Evolutionary conservation across 1,284 basidiomycete species (phyloP).

Genomic region (Erythrobasidium hasegawianum): DNA sequence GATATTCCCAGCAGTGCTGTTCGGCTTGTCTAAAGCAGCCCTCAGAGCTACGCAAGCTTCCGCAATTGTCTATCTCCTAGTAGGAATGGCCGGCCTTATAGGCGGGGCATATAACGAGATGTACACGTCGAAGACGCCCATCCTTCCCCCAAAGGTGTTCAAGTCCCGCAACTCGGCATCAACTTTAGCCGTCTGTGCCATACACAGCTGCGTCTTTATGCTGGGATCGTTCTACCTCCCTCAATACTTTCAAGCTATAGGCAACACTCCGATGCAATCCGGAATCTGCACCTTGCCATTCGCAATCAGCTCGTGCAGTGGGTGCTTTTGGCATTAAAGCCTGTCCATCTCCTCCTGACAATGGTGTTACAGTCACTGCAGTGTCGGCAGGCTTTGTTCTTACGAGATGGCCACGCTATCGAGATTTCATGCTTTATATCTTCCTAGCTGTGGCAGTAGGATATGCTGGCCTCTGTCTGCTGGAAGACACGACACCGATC

Average conservation of each 20-base stretch:
- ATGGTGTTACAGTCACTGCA: conserved; percentile 6
- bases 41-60: not conserved
- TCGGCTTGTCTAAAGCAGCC: conserved; percentile 7
- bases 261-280: conserved; percentile 12
- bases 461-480: not conserved
- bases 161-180: conserved; percentile 1
- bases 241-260: conserved; percentile 24
- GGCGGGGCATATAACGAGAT: conserved; percentile 15
- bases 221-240: conserved; percentile 17
- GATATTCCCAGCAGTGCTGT: not conserved
- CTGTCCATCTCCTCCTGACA: not conserved
- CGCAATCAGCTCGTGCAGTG: conserved; percentile 15
- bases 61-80: not conserved
- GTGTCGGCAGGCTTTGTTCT: conserved; percentile 13
- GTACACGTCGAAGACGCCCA: conserved; percentile 3
- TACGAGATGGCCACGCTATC: conserved; percentile 8
- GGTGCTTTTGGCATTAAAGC: not conserved
- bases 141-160: conserved; percentile 14
- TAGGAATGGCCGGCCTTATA: not conserved
- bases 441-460: conserved; percentile 10
- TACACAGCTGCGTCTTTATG: conserved; percentile 13
- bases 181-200: not conserved
- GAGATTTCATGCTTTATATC: conserved; percentile 1
- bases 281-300: conserved; percentile 24
- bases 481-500: not conserved